A percentile compares a stretch with the other conserved stretches of the same genome.
Evolutionary conservation across 129 eudicot species (phyloP).

Genomic region (Flaveria sonorensis): DNA sequence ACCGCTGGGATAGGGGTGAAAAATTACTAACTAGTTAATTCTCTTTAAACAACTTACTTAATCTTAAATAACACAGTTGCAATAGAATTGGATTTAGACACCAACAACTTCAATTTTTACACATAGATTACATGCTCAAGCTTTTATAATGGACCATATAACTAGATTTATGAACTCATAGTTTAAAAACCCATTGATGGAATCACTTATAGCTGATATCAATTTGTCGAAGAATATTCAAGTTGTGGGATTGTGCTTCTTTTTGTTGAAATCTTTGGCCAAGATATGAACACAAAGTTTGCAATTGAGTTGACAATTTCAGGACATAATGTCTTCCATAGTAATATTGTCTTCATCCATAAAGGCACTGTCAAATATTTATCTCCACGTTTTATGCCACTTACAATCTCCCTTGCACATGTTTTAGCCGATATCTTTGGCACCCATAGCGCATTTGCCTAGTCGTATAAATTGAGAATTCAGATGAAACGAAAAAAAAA

Average conservation of each 20-base stretch:
- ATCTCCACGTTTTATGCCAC: constrained; percentile 59
- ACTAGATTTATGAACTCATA: background rate
- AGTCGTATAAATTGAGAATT: background rate
- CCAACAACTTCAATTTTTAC: background rate
- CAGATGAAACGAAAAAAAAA: background rate
- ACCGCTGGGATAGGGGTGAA: too few species aligned
- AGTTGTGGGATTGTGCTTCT: background rate
- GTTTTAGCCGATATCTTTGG: constrained; percentile 41
- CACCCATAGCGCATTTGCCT: constrained; percentile 41
- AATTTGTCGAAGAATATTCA: too few species aligned
- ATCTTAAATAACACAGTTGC: background rate
- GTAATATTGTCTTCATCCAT: constrained; percentile 48
- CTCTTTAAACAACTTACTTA: too few species aligned
- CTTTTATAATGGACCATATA: background rate
- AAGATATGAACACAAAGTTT: constrained; percentile 34
- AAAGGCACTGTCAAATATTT: constrained; percentile 51
- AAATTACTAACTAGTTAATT: too few species aligned
- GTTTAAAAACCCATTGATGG: too few species aligned
- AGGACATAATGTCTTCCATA: constrained; percentile 45
- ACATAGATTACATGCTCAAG: background rate
- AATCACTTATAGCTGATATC: too few species aligned
- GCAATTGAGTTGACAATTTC: constrained; percentile 48
- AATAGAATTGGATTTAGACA: background rate
- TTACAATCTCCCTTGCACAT: constrained; percentile 53
- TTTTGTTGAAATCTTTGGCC: constrained; percentile 39